phyloP scores from a whole-genome alignment of 2,329 filamentous ascomycete genomes.

The Saccharata proteae region DNA sequence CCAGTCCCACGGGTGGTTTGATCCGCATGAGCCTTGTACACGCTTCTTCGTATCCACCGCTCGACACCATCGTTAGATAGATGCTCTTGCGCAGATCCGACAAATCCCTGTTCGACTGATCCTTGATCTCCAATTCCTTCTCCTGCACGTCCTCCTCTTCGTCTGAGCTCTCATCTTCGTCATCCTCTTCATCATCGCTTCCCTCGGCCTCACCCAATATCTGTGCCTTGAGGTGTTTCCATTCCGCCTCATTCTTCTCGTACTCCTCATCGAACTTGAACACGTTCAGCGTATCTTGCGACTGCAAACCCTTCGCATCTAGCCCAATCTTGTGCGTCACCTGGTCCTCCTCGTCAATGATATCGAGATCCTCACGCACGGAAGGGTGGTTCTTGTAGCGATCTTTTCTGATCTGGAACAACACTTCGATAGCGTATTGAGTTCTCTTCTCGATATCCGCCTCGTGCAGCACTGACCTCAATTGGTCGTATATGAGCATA shows the following conservation, averaged over 20 bases:
- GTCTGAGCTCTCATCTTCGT: slow-evolving; percentile 54
- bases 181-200: slow-evolving; percentile 60
- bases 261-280: slow-evolving; percentile 73
- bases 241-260: slow-evolving; percentile 82
- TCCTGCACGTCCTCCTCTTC: slow-evolving; percentile 67
- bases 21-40: slow-evolving; percentile 90
- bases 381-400: slow-evolving; percentile 91
- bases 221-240: slow-evolving; percentile 81
- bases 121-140: slow-evolving; percentile 87
- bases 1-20: slow-evolving; percentile 72
- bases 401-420: slow-evolving; percentile 94
- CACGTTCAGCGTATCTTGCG: slow-evolving; percentile 80
- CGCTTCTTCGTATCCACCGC: slow-evolving; percentile 89
- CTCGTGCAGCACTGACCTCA: slow-evolving; percentile 89
- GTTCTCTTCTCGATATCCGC: slow-evolving; percentile 94
- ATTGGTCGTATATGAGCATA: slow-evolving; percentile 87
- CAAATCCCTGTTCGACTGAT: slow-evolving; percentile 90
- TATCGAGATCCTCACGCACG: slow-evolving; percentile 80
- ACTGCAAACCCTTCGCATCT: slow-evolving; percentile 69
- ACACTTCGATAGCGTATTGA: slow-evolving; percentile 98
- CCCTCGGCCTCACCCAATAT: slow-evolving; percentile 71
- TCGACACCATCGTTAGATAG: slow-evolving; percentile 95
- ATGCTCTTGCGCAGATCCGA: slow-evolving; percentile 89
- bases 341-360: slow-evolving; percentile 96
- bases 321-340: slow-evolving; percentile 80